These are phyloP conservation scores for Malassezia nana DNA, from an alignment of 1,284 basidiomycete genomes.

Conservation along the genomic window DNA sequence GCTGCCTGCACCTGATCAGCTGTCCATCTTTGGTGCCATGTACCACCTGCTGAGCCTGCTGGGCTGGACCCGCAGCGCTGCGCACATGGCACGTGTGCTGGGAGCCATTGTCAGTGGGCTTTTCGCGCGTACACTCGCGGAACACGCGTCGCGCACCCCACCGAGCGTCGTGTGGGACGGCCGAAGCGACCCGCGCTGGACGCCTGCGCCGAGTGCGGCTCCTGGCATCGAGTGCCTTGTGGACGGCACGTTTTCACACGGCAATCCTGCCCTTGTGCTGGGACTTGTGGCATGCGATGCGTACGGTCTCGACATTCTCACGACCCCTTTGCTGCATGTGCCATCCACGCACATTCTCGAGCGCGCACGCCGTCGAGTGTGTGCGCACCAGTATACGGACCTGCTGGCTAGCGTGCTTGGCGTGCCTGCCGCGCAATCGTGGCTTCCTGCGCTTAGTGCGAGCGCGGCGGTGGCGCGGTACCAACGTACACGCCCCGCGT, in stretches of 20 bases:
- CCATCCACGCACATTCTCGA: slow-evolving; percentile 33
- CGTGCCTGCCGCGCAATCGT: neutral
- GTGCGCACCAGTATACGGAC: slow-evolving; percentile 10
- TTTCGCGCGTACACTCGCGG: slow-evolving; percentile 20
- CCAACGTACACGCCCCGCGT: slow-evolving; percentile 45
- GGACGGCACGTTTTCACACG: neutral
- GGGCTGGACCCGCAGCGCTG: slow-evolving; percentile 33
- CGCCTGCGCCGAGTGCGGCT: neutral
- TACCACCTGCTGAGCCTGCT: slow-evolving; percentile 38
- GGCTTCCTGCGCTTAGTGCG: slow-evolving; percentile 7
- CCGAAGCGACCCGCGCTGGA: neutral
- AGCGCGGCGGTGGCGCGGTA: neutral
- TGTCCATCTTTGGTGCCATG: slow-evolving; percentile 30
- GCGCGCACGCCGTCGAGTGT: slow-evolving; percentile 25
- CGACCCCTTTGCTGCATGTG: slow-evolving; percentile 27
- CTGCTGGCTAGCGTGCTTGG: neutral
- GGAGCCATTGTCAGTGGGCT: slow-evolving; percentile 28
- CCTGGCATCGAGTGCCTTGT: neutral
- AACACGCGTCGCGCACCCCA: neutral
- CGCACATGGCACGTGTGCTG: slow-evolving; percentile 35
- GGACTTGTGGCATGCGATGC: slow-evolving; percentile 42
- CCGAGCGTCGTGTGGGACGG: neutral
- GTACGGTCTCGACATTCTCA: slow-evolving; percentile 39
- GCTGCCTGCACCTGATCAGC: slow-evolving; percentile 38
- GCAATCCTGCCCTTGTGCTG: slow-evolving; percentile 32